Evolutionary conservation across 768 basidiomycete species (phyloP).

Genomic region (Tricholoma matsutake): DNA sequence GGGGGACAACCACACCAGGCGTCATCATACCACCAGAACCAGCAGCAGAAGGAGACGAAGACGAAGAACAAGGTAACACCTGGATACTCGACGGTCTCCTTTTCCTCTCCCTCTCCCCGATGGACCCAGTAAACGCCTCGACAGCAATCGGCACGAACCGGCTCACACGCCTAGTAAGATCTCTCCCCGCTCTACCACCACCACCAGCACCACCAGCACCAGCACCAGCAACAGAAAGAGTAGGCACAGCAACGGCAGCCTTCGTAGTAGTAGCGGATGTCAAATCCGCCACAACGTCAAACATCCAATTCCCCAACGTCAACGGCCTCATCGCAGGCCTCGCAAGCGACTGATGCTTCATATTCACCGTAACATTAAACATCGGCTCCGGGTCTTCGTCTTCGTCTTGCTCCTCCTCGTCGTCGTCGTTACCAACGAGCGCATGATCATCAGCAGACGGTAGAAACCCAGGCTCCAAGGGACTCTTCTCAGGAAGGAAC

Average conservation of each 20-base stretch:
- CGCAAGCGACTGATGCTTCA: background rate
- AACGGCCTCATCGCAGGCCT: background rate
- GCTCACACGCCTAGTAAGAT: background rate
- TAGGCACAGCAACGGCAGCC: no score
- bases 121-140: background rate
- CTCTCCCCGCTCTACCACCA: background rate
- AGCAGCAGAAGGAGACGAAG: background rate
- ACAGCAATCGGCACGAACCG: background rate
- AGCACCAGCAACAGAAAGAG: background rate
- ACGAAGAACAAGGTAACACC: background rate
- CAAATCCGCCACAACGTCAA: background rate
- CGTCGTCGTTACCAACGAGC: no score
- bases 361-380: background rate
- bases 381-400: background rate
- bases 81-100: background rate
- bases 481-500: constrained; percentile 37
- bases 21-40: background rate
- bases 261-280: no score
- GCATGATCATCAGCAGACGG: no score
- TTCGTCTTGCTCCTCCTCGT: background rate
- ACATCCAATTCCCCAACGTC: background rate
- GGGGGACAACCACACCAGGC: background rate
- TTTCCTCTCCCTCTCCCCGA: background rate
- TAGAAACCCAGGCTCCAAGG: background rate
- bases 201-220: background rate